A percentile compares a stretch with the other conserved stretches of the same genome.
Conservation (phyloP, 2,329 filamentous ascomycete genomes). For the Oidium heveae region DNA sequence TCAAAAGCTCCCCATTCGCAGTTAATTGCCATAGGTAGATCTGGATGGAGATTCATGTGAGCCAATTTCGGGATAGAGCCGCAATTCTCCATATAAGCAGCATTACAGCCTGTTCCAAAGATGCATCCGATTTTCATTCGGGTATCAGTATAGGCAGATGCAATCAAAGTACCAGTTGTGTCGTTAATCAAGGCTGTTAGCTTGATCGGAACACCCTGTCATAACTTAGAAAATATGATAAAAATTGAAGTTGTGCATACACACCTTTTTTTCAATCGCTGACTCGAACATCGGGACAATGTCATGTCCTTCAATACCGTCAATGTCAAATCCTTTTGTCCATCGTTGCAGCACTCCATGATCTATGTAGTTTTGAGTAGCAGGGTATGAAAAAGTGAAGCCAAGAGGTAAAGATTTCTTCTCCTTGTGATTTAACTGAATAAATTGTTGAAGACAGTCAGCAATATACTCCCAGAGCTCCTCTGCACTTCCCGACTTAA, state of each 20-base stretch:
- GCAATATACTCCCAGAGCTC: constrained; percentile 91
- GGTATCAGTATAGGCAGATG: constrained; percentile 85
- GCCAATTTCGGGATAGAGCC: constrained; percentile 84
- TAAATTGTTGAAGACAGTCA: constrained; percentile 74
- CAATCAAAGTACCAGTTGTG: constrained; percentile 88
- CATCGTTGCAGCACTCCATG: constrained; percentile 80
- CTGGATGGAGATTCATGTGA: constrained; percentile 64
- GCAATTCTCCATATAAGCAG: constrained; percentile 88
- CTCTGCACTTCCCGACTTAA: constrained; percentile 63
- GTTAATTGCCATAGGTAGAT: constrained; percentile 82
- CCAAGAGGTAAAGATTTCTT: constrained; percentile 50
- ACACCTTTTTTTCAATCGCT: constrained; percentile 43
- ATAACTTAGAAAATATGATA: constrained; percentile 4
- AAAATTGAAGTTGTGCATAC: constrained; percentile 5
- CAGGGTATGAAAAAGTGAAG: constrained; percentile 92
- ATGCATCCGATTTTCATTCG: constrained; percentile 92
- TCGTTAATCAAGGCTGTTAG: constrained; percentile 88
- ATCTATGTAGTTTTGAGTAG: constrained; percentile 79
- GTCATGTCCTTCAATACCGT: constrained; percentile 72
- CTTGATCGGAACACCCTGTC: constrained; percentile 67
- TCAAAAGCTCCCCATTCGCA: constrained; percentile 96
- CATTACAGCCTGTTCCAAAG: constrained; percentile 94
- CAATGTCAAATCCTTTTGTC: constrained; percentile 95
- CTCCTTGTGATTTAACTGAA: constrained; percentile 55
- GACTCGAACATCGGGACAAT: constrained; percentile 72